A percentile compares a stretch with the other conserved stretches of the same genome.
These are phyloP conservation scores for Corylus avellana DNA, from an alignment of 306 rosid genomes.

Conservation along the genomic window DNA sequence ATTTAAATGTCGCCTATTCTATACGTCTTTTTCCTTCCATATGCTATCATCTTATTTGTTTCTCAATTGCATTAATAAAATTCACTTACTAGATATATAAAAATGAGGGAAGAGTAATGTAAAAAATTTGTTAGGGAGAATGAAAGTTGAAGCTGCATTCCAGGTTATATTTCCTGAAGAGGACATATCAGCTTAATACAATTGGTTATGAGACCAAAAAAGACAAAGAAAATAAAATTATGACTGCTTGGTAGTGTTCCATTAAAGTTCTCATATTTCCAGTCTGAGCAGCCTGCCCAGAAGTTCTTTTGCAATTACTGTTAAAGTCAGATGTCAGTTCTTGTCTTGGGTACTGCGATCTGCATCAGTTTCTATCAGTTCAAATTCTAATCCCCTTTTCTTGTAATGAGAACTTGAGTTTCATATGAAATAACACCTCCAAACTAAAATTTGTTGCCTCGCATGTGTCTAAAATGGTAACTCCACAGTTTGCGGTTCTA, in stretches of 20 bases:
- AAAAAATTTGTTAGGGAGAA: not conserved
- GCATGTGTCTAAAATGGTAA: not conserved
- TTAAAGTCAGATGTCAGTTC: not conserved
- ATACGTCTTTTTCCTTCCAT: not conserved
- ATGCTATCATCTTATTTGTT: not conserved
- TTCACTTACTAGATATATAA: not conserved
- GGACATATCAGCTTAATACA: not conserved
- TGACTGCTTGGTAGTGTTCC: not conserved
- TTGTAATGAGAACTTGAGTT: not conserved
- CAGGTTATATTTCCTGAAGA: not conserved
- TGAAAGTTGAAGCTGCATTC: not conserved
- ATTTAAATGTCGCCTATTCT: slow-evolving; percentile 6
- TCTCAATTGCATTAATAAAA: not conserved
- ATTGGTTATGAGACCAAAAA: not conserved
- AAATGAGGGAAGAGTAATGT: not conserved
- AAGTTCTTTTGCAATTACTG: not conserved
- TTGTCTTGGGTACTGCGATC: not conserved
- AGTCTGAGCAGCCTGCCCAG: not conserved
- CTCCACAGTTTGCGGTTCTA: not conserved
- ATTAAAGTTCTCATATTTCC: not conserved
- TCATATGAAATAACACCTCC: not conserved
- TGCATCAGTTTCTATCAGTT: not conserved
- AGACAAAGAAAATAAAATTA: not conserved
- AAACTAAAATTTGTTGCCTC: not conserved
- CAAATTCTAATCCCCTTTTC: not conserved